phyloP scores from a whole-genome alignment of 495 filamentous ascomycete genomes.

The Aspergillus carlsbadensis region DNA sequence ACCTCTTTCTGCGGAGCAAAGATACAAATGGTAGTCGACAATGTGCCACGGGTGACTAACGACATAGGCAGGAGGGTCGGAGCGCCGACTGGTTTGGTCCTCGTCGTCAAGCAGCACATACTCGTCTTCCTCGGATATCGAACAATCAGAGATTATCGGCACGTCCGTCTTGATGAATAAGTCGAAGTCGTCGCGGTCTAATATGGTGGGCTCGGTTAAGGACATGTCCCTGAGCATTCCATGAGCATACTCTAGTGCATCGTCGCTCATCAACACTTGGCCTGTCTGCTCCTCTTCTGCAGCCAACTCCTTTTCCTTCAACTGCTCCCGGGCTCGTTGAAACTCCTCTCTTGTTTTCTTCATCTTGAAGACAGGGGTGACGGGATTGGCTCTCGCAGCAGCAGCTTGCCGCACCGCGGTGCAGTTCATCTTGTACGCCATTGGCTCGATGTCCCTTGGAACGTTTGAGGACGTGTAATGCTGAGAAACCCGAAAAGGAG shows the following conservation, averaged over 20 bases:
- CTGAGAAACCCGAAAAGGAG: not conserved
- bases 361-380: slow-evolving; percentile 18
- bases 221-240: not conserved
- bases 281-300: not conserved
- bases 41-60: slow-evolving; percentile 32
- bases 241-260: not conserved
- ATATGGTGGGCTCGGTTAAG: not conserved
- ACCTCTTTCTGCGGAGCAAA: slow-evolving; percentile 23
- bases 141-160: not conserved
- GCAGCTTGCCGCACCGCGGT: not conserved
- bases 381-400: slow-evolving; percentile 1
- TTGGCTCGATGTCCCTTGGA: not conserved
- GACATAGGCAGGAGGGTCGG: slow-evolving; percentile 9
- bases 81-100: not conserved
- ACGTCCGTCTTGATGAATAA: not conserved
- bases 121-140: not conserved
- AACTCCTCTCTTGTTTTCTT: slow-evolving; percentile 15
- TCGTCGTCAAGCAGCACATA: not conserved
- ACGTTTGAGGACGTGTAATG: not conserved
- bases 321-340: not conserved
- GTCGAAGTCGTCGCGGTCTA: not conserved
- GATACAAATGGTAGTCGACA: slow-evolving; percentile 38
- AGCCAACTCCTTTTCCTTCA: slow-evolving; percentile 5
- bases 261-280: not conserved
- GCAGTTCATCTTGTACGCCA: slow-evolving; percentile 13